A percentile compares a stretch with the other conserved stretches of the same genome.
phyloP scores from a whole-genome alignment of 1,139 yeast genomes.

The Diutina catenulata region DNA sequence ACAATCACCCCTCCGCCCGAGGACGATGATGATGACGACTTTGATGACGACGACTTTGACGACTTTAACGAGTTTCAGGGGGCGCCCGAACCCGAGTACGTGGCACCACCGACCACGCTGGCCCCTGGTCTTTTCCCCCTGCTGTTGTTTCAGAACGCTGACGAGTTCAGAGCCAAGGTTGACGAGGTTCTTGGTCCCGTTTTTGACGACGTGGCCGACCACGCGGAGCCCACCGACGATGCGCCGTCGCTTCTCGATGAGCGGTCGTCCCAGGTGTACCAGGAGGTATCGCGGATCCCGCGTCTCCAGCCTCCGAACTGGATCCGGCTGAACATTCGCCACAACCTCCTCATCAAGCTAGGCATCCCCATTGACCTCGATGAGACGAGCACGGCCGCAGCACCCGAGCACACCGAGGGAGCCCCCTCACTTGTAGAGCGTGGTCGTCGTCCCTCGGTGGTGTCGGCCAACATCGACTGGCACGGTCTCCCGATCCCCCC shows the following conservation, averaged over 20 bases:
- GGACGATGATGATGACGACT: constrained; percentile 7
- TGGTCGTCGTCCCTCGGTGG: no score
- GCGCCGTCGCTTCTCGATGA: constrained; percentile 12
- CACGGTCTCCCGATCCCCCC: constrained; percentile 18
- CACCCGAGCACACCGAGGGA: constrained; percentile 9
- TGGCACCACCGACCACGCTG: no score
- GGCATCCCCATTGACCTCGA: constrained; percentile 53
- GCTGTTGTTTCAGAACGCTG: constrained; percentile 10
- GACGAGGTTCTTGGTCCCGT: constrained; percentile 14
- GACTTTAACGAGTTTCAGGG: constrained; percentile 25
- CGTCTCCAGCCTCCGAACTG: constrained; percentile 43
- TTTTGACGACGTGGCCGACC: constrained; percentile 8
- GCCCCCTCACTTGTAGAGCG: constrained; percentile 17
- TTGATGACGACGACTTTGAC: constrained; percentile 14
- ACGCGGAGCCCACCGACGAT: neutral
- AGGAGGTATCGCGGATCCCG: constrained; percentile 27
- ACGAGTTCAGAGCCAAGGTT: constrained; percentile 11
- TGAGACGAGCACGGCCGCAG: constrained; percentile 18
- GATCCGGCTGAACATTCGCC: constrained; percentile 46
- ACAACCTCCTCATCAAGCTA: constrained; percentile 40
- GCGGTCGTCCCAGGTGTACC: constrained; percentile 19
- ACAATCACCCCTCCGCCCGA: neutral
- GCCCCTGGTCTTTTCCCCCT: constrained; percentile 7
- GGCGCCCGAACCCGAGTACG: constrained; percentile 6
- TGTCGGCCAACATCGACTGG: constrained; percentile 27